Evolutionary conservation across 495 filamentous ascomycete species (phyloP).

Genomic region (Podospora conica): DNA sequence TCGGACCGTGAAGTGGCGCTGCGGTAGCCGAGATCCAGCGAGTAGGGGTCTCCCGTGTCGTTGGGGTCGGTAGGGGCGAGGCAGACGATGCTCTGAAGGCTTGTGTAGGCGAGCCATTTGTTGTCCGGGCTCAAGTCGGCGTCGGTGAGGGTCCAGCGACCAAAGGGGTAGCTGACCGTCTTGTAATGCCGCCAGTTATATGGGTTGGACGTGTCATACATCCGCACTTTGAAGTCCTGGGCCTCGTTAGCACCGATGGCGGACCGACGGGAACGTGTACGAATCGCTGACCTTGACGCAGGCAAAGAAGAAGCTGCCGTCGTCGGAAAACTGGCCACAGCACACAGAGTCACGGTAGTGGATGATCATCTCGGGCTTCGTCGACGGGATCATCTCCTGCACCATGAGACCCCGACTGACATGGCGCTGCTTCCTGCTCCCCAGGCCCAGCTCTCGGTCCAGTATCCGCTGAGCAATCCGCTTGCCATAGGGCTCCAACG

Average conservation of each 20-base stretch:
- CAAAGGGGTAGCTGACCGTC: conserved; percentile 76
- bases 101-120: conserved; percentile 80
- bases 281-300: conserved; percentile 55
- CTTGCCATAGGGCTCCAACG: conserved; percentile 44
- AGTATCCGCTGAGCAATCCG: conserved; percentile 62
- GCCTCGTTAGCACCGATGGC: neutral
- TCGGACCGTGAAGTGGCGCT: conserved; percentile 30
- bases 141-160: conserved; percentile 94
- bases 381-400: conserved; percentile 59
- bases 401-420: conserved; percentile 56
- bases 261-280: neutral
- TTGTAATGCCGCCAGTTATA: conserved; percentile 97
- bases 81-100: conserved; percentile 74
- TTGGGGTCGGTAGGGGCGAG: conserved; percentile 81
- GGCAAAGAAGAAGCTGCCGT: conserved; percentile 97
- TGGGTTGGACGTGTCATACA: conserved; percentile 97
- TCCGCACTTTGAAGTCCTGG: conserved; percentile 80
- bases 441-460: conserved; percentile 70
- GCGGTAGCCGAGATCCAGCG: conserved; percentile 60
- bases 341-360: conserved; percentile 81
- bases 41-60: conserved; percentile 66
- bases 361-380: conserved; percentile 78
- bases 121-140: conserved; percentile 90
- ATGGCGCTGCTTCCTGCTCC: conserved; percentile 44
- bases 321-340: conserved; percentile 92